Evolutionary conservation across 495 filamentous ascomycete species (phyloP), one percentile per base, ranked within the genome.

Genomic region (Aspergillus ellipticus): DNA sequence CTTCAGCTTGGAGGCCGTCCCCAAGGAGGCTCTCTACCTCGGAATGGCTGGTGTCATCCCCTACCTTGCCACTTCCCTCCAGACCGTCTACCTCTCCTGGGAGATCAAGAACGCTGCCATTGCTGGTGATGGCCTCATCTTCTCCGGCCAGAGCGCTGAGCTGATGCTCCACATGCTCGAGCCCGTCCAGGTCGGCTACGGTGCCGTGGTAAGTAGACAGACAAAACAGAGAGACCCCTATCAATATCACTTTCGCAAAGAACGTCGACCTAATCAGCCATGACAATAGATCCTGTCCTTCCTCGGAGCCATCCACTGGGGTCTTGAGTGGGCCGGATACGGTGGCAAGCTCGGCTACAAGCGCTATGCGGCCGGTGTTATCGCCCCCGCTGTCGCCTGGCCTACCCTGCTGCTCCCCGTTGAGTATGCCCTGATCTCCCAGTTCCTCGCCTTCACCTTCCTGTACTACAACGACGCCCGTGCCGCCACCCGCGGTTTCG

Each of bases 231-330:
- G n/a, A n/a, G n/a, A n/a, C n/a, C n/a, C n/a, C n/a, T n/a, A n/a
- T n/a, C n/a, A n/a, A n/a, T n/a, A n/a, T n/a, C n/a, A n/a, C n/a
- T n/a, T n/a, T n/a, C n/a, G n/a, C n/a, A n/a, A n/a, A n/a, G n/a
- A n/a, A n/a, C n/a, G n/a, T 26, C 1, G 54, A 31, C 11, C 47
- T 59, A n/a, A 57, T 26, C 19, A 11, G 3, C 24, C 45, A 17
- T 19, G 37, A 50, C 46, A 39, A 39, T 57, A 89, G 87, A 92
- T 97, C 62, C 86, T 97, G 64, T 96, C 92, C 43, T 97, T 97
- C 81, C 83, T 98, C 20, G 94, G 94, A 47, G 94, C 95, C 33
- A 84, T 97, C 63, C 94, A 98, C 72, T 97, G 95, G 95, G 89
- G 89, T 59, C 74, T 92, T 53, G 89, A 92, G 73, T 91, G 82